A percentile compares a stretch with the other conserved stretches of the same genome.
phyloP scores from a whole-genome alignment of 805 yeast species.

The Tetrapisispora taiwanensis region DNA sequence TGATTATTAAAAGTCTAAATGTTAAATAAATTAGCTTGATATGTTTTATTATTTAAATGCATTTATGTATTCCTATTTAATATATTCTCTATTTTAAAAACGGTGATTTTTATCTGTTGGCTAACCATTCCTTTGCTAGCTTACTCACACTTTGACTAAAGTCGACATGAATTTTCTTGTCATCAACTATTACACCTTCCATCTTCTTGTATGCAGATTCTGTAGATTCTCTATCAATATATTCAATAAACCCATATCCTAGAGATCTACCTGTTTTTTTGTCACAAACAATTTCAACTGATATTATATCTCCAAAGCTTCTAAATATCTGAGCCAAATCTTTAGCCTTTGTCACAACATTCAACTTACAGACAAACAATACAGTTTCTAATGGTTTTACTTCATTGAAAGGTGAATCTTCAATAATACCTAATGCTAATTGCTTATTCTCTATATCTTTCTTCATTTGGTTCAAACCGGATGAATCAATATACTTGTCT shows the following conservation, averaged over 20 bases:
- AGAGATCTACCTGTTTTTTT: conserved; percentile 2
- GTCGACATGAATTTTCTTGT: conserved; percentile 3
- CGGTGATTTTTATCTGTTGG: neutral
- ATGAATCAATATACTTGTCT: neutral
- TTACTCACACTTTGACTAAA: conserved; percentile 4
- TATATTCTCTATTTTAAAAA: no score
- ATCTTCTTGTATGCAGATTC: conserved; percentile 2
- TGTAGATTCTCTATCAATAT: neutral
- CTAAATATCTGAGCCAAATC: conserved; percentile 3
- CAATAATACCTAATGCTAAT: conserved; percentile 1
- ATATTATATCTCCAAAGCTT: conserved; percentile 1
- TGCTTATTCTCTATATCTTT: conserved; percentile 1
- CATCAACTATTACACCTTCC: conserved; percentile 4
- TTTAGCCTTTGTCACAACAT: conserved; percentile 1
- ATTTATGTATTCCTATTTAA: no score
- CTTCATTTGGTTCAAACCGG: neutral
- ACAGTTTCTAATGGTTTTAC: conserved; percentile 2
- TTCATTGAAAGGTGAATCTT: neutral
- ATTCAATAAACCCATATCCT: conserved; percentile 5
- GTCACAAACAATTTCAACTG: conserved; percentile 1
- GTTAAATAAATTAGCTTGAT: no score
- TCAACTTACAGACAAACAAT: conserved; percentile 3
- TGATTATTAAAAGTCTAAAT: no score
- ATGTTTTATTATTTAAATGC: no score
- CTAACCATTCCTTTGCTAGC: neutral